Evolutionary conservation across 345 rosid genomes (phyloP), one percentile per base, ranked within the genome.

Genomic region (Murraya koenigii): DNA sequence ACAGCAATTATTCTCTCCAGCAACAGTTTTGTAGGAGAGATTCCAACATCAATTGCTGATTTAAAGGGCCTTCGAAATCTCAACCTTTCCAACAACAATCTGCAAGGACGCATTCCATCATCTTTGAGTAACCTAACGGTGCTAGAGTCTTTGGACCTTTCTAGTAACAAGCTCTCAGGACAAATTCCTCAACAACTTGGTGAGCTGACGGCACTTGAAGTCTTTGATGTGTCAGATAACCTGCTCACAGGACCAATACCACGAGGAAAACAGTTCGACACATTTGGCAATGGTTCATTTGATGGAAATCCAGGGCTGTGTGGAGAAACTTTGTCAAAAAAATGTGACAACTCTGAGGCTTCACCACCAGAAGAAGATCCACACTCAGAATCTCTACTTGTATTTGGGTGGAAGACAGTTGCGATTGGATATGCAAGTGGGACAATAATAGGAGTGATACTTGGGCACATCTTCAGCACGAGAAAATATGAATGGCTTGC

Each of bases 371-470:
- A 65, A 32, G 74, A 64, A 32, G 77, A 65, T 71, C 15, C 32
- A 30, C 69, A 61, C 1, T 35, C 17, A 1, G 39, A 15, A 15
- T 65, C 30, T 58, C 13, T 7, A 20, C 3, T 33, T 0, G 68
- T 47, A 33, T 30, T 77, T 14, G 69, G 17, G 10, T 77, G 78
- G 84, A 28, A 15, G 41, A 20, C 62, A 15, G 60, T 73, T 7
- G 3, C 63, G 35, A 36, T 71, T 7, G 78, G 80, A 33, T 81
- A 73, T 39, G 80, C 28, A 60, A 39, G 23, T 35, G 71, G 84
- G 13, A 7, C 69, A 13, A 33, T 78, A 25, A 22, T 69, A n/a
- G 79, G 84, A 28, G 23, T 67, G 26, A 32, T 74, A 47, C 54
- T 74, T 44, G 81, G 82, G 9, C n/a, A 54, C 62, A 60, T 33